Evolutionary conservation across 139 green algal species (phyloP).

Genomic region (Spirogloea muscicola): DNA sequence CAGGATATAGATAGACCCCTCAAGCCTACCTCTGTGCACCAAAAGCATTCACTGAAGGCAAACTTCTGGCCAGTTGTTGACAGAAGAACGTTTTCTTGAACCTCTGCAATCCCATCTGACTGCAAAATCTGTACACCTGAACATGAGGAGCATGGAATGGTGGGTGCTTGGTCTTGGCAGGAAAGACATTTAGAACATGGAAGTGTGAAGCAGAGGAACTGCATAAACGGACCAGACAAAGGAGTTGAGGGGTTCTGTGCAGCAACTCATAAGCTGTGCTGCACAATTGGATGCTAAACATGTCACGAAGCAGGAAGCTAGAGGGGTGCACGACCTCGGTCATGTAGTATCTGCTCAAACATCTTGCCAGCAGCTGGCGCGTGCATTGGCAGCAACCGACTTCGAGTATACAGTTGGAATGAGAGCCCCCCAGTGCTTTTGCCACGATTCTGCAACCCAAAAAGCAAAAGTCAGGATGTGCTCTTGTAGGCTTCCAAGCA

Average conservation of each 20-base stretch:
- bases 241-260: no score
- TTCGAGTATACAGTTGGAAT: slow-evolving; percentile 47
- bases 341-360: slow-evolving; percentile 49
- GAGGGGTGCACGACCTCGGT: slow-evolving; percentile 44
- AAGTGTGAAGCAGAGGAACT: no score
- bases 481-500: not conserved
- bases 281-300: no score
- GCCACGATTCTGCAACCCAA: not conserved
- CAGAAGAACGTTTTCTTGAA: slow-evolving; percentile 47
- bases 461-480: not conserved
- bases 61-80: slow-evolving; percentile 44
- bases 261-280: no score
- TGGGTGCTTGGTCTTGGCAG: no score
- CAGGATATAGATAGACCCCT: slow-evolving; percentile 10
- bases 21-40: slow-evolving; percentile 85
- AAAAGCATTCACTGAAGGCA: slow-evolving; percentile 82
- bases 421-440: not conserved
- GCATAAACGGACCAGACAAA: no score
- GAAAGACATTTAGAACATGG: no score
- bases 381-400: slow-evolving; percentile 53
- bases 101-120: slow-evolving; percentile 42
- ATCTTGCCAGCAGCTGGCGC: slow-evolving; percentile 32
- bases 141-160: no score
- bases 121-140: slow-evolving; percentile 46
- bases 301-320: no score